Percentiles rank a stretch among this genome's conserved stretches.
Conservation (phyloP, 2,329 filamentous ascomycete species). For the Penicillium sp. region DNA sequence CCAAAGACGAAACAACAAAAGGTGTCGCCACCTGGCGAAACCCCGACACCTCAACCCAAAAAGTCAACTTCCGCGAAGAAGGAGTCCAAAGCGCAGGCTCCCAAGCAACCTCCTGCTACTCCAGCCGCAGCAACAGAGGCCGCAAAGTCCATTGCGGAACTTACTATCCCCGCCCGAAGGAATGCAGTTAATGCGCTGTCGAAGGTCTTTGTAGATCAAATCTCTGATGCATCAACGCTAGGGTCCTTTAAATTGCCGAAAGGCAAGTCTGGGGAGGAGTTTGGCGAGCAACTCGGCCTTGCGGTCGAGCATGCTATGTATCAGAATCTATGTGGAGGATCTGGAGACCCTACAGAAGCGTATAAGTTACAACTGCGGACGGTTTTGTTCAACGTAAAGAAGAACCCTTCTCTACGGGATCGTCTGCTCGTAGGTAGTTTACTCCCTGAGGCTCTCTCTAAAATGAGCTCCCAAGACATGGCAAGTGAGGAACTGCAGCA, state of each 20-base stretch:
- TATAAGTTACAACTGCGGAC: slow-evolving; percentile 72
- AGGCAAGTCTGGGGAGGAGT: slow-evolving; percentile 65
- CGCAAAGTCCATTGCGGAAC: slow-evolving; percentile 48
- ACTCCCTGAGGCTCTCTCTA: slow-evolving; percentile 75
- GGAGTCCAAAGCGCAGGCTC: slow-evolving; percentile 34
- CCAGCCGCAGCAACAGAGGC: slow-evolving; percentile 39
- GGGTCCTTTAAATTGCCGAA: slow-evolving; percentile 67
- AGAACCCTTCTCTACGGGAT: slow-evolving; percentile 77
- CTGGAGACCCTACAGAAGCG: slow-evolving; percentile 58
- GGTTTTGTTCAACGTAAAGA: slow-evolving; percentile 85
- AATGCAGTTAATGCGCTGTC: slow-evolving; percentile 72
- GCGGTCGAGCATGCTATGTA: slow-evolving; percentile 76
- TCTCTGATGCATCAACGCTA: slow-evolving; percentile 70
- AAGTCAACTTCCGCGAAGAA: slow-evolving; percentile 39
- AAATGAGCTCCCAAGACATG: slow-evolving; percentile 89
- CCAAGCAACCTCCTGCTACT: slow-evolving; percentile 35
- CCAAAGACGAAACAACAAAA: slow-evolving; percentile 50
- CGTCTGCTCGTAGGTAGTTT: slow-evolving; percentile 75
- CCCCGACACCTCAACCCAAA: slow-evolving; percentile 27
- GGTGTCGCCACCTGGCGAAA: slow-evolving; percentile 35
- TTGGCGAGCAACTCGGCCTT: slow-evolving; percentile 73
- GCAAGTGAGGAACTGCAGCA: slow-evolving; percentile 86
- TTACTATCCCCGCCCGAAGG: slow-evolving; percentile 68
- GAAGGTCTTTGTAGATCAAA: slow-evolving; percentile 69
- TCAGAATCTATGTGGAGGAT: slow-evolving; percentile 54